Conservation (phyloP, 257 asterid species). For the Solanum habrochaites region DNA sequence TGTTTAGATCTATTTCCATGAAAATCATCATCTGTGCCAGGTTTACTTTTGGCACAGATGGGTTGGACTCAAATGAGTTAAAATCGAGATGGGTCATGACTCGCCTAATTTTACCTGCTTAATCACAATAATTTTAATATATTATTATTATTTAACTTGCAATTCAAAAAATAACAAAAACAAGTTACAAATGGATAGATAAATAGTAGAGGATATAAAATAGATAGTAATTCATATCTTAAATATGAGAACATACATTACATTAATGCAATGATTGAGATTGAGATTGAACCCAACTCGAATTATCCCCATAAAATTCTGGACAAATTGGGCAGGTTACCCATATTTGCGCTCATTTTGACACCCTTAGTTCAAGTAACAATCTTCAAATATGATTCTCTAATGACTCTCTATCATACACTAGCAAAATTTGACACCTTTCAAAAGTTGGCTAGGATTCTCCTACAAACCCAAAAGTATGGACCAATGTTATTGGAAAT, state of each 20-base stretch:
- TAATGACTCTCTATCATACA: background rate
- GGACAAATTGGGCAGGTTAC: background rate
- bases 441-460: background rate
- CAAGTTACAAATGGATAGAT: too few relatives aligned
- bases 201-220: background rate
- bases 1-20: too few relatives aligned
- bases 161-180: too few relatives aligned
- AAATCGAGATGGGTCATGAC: background rate
- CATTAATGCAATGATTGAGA: background rate
- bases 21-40: background rate
- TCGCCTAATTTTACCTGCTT: background rate
- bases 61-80: background rate
- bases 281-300: background rate
- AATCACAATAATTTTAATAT: background rate
- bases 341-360: background rate
- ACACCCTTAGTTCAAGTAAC: background rate
- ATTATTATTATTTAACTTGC: too few relatives aligned
- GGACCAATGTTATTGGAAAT: background rate
- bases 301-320: background rate
- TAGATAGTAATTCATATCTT: background rate
- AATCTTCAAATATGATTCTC: background rate
- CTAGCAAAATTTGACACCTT: background rate
- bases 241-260: background rate
- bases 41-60: background rate
- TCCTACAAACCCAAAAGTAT: background rate